Conservation (phyloP, 495 filamentous ascomycete species). For the Talaromyces nanjingensis region DNA sequence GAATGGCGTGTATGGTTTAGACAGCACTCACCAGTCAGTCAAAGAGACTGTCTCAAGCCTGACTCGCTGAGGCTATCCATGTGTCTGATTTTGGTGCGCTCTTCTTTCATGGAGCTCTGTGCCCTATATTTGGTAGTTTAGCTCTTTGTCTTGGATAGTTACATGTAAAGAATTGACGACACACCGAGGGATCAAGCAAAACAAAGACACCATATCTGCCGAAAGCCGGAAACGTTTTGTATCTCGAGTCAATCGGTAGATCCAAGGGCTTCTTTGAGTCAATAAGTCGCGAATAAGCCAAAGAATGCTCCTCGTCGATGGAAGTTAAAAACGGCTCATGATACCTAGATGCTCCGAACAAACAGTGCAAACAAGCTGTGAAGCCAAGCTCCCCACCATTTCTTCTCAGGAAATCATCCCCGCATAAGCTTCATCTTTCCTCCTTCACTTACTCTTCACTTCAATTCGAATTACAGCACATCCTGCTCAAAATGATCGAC, state of each 20-base stretch:
- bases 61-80: not conserved
- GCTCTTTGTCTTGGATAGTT: not conserved
- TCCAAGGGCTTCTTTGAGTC: not conserved
- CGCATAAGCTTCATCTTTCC: not conserved
- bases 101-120: not conserved
- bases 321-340: not conserved
- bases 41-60: not conserved
- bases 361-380: not conserved
- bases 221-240: not conserved
- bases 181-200: not conserved
- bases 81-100: not conserved
- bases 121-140: not conserved
- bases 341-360: not conserved
- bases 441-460: not conserved
- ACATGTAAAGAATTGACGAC: not conserved
- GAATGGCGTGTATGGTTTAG: not conserved
- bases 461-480: not conserved
- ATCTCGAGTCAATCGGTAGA: no score
- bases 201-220: not conserved
- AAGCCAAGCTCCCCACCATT: not conserved
- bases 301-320: not conserved
- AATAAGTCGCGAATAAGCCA: not conserved
- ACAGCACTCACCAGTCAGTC: not conserved
- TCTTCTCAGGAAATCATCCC: not conserved
- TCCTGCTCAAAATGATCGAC: constrained; percentile 53